These are phyloP conservation scores for Ustilago lituana DNA, from an alignment of 1,284 basidiomycete species.

Conservation along the genomic window DNA sequence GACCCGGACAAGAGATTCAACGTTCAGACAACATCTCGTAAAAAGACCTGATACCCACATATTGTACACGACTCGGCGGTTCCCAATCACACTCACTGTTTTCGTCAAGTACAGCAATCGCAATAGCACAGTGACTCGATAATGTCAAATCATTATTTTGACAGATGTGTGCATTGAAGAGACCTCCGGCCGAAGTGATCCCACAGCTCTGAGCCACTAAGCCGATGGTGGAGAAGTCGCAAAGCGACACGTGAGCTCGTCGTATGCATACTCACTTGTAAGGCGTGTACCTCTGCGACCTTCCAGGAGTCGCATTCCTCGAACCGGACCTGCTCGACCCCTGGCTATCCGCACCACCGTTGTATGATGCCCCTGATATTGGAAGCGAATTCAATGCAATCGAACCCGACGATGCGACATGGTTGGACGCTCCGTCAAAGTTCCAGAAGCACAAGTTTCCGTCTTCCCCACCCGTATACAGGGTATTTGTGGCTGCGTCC, in stretches of 20 bases:
- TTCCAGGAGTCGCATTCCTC: constrained; percentile 18
- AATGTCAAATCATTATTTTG: background rate
- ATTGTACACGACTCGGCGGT: background rate
- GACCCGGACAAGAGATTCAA: too few relatives aligned
- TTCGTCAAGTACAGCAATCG: background rate
- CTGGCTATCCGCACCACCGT: constrained; percentile 1
- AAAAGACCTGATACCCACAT: constrained; percentile 15
- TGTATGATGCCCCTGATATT: background rate
- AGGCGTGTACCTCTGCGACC: constrained; percentile 35
- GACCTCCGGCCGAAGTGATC: too few relatives aligned
- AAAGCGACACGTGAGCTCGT: too few relatives aligned
- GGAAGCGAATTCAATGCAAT: constrained; percentile 9
- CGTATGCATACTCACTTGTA: constrained; percentile 43
- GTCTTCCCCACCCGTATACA: constrained; percentile 59
- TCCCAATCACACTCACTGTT: background rate
- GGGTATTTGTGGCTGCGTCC: constrained; percentile 29
- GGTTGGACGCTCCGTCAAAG: constrained; percentile 13
- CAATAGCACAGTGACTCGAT: constrained; percentile 2
- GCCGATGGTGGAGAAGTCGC: too few relatives aligned
- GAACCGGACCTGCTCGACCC: constrained; percentile 16
- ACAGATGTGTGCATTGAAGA: too few relatives aligned
- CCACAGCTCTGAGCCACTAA: too few relatives aligned
- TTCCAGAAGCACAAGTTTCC: constrained; percentile 55
- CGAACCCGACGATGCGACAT: background rate
- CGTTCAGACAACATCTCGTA: too few relatives aligned